phyloP scores from a whole-genome alignment of 768 basidiomycete genomes.

The Russula emetica region DNA sequence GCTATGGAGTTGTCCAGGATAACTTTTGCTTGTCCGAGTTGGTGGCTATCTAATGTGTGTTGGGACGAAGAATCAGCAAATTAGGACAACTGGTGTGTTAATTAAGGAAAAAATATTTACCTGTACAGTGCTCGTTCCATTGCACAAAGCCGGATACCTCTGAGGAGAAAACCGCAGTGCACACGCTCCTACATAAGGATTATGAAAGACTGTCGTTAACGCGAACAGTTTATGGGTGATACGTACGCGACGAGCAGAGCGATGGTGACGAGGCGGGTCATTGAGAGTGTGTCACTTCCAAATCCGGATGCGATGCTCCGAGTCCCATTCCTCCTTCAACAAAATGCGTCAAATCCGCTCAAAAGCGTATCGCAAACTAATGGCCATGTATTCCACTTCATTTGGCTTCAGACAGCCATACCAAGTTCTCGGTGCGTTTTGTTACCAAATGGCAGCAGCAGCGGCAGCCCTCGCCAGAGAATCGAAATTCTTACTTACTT shows the following conservation, averaged over 20 bases:
- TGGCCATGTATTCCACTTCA: conserved; percentile 80
- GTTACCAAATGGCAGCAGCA: no score
- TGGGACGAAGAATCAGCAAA: conserved; percentile 18
- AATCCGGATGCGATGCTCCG: conserved; percentile 6
- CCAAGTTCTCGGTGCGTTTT: conserved; percentile 72
- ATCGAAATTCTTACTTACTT: no score
- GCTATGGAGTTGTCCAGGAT: conserved; percentile 56
- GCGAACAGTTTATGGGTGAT: neutral
- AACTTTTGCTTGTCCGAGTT: conserved; percentile 55
- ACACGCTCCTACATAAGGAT: conserved; percentile 9
- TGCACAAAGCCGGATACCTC: conserved; percentile 59
- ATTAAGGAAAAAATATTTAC: conserved; percentile 35
- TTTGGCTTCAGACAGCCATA: conserved; percentile 94
- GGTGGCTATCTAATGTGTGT: conserved; percentile 26
- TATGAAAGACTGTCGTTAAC: neutral
- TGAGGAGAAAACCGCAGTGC: conserved; percentile 36
- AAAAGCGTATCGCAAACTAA: conserved; percentile 91
- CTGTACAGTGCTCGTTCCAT: conserved; percentile 68
- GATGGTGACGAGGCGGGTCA: conserved; percentile 17
- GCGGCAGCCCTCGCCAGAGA: neutral
- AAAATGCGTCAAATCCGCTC: conserved; percentile 92
- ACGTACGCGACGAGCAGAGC: conserved; percentile 18
- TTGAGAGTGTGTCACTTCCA: conserved; percentile 4
- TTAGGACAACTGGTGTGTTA: neutral
- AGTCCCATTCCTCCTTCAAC: no score